Conservation (phyloP, 1,139 yeast species). For the Candida buenavistaensis region DNA sequence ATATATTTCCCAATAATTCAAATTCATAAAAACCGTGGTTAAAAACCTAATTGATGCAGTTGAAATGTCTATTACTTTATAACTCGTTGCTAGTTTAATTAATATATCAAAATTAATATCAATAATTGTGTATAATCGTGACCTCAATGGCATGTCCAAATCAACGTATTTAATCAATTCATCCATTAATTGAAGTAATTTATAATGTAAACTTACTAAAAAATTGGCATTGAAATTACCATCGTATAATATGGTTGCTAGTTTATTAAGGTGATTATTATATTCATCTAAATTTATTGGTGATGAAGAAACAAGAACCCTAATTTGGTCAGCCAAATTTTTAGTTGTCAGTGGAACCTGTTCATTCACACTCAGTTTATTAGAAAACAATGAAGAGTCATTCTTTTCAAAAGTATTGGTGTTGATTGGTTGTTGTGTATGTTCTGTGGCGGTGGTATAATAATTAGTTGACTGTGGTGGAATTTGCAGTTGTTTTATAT, state of each 20-base stretch:
- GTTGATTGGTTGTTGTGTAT: too few relatives aligned
- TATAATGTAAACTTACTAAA: slow-evolving; percentile 21
- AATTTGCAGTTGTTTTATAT: slow-evolving; percentile 6
- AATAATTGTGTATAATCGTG: slow-evolving; percentile 35
- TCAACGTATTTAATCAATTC: slow-evolving; percentile 24
- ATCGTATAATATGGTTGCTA: slow-evolving; percentile 30
- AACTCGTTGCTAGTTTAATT: slow-evolving; percentile 34
- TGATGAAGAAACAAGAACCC: slow-evolving; percentile 26
- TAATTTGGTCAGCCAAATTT: slow-evolving; percentile 27
- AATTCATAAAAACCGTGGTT: slow-evolving; percentile 37
- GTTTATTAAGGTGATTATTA: slow-evolving; percentile 37
- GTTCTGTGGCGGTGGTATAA: too few relatives aligned
- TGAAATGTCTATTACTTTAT: slow-evolving; percentile 32
- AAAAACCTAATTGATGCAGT: slow-evolving; percentile 39
- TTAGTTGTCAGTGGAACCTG: slow-evolving; percentile 2
- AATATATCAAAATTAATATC: slow-evolving; percentile 43
- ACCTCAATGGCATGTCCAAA: slow-evolving; percentile 29
- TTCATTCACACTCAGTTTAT: too few relatives aligned
- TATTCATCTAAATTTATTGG: slow-evolving; percentile 39
- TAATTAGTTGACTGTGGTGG: slow-evolving; percentile 1
- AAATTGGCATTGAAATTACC: slow-evolving; percentile 18
- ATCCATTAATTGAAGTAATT: slow-evolving; percentile 28
- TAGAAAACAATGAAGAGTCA: too few relatives aligned
- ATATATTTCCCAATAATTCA: slow-evolving; percentile 50
- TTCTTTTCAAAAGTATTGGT: too few relatives aligned